These are phyloP conservation scores for Rhododendron ferrugineum DNA, from an alignment of 148 eudicot genomes.

Conservation along the genomic window DNA sequence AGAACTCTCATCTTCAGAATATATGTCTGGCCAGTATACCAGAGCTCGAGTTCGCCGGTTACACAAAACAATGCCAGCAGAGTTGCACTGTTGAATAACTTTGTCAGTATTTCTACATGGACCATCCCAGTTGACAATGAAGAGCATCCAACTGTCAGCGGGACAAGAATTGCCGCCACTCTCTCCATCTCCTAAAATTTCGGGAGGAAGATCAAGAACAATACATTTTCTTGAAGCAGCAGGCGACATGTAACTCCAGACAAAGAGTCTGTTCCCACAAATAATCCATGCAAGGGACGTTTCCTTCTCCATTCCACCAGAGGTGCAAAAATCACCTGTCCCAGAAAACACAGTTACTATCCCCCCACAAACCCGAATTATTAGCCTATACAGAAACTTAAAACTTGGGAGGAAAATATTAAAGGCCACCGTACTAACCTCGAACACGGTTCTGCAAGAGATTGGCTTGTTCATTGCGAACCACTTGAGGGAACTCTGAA, in stretches of 20 bases:
- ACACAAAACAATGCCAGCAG: slow-evolving; percentile 73
- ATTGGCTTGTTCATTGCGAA: slow-evolving; percentile 66
- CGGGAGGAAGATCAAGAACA: slow-evolving; percentile 62
- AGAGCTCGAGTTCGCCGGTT: slow-evolving; percentile 51
- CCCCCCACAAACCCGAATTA: background rate
- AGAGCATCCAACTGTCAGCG: slow-evolving; percentile 59
- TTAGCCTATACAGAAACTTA: background rate
- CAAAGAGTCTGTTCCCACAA: slow-evolving; percentile 64
- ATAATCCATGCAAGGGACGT: slow-evolving; percentile 80
- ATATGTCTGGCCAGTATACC: slow-evolving; percentile 80
- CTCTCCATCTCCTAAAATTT: slow-evolving; percentile 28
- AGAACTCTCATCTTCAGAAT: slow-evolving; percentile 31
- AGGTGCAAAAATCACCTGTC: slow-evolving; percentile 54
- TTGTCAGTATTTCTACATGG: slow-evolving; percentile 24
- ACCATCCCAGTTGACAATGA: slow-evolving; percentile 56
- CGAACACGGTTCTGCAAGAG: slow-evolving; percentile 40
- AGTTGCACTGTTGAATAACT: slow-evolving; percentile 29
- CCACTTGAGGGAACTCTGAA: slow-evolving; percentile 84
- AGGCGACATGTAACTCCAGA: slow-evolving; percentile 75
- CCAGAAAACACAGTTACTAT: slow-evolving; percentile 8
- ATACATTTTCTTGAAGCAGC: slow-evolving; percentile 73
- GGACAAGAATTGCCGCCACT: slow-evolving; percentile 23
- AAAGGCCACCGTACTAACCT: slow-evolving; percentile 38
- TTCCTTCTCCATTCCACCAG: slow-evolving; percentile 93
- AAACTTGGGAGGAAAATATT: background rate